Base-by-base conservation (phyloP, 1,284 basidiomycete genomes). In the Ganoderma leucocontextum region DNA sequence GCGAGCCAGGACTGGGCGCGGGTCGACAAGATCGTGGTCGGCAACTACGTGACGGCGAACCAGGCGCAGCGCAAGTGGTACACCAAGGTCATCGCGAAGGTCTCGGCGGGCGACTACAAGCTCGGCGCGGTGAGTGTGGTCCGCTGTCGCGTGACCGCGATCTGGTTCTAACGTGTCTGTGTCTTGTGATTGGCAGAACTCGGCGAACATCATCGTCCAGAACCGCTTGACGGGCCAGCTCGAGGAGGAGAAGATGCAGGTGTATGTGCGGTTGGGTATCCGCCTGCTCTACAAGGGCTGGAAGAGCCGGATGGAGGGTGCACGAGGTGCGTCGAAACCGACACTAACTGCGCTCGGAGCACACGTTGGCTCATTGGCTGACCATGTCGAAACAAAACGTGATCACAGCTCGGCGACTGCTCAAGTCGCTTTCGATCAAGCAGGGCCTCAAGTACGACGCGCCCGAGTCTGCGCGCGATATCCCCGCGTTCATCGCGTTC, bases 41-140 rank as follows among this genome's bases (percentile, higher is more conserved):
- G 93, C n/a, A 97, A 96, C 77, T 99, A 96, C 75, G 97, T 99
- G 1, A 99, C 97, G 0, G 93, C 95, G 17, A 91, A 87, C 72
- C 97, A 99, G 82, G 97, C 98, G 64, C 97, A 98, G 82, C 86
- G 97, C 76, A 99, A 99, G 82, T 98, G 95, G 91, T 93, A 97
- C 76, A 96, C 95, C 67, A 96, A 95, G 82, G 87, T 98, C 53
- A 86, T 98, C 70, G 86, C 88, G 62, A 95, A 95, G 82, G 89
- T 97, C 2, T 92, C 92, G 0, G 87, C 88, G 70, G 97, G 97
- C 1, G 87, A 93, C 71, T 98, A 99, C 82, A 90, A 89, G 73
- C 87, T 98, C 38, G 97, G 97, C 8, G 97, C 96, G 71, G 93
- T 94, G 72, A 63, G 49, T 35, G 42, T 57, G 44, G 25, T 1